Conservation (phyloP, 306 rosid genomes). For the Carpinus viminea region DNA sequence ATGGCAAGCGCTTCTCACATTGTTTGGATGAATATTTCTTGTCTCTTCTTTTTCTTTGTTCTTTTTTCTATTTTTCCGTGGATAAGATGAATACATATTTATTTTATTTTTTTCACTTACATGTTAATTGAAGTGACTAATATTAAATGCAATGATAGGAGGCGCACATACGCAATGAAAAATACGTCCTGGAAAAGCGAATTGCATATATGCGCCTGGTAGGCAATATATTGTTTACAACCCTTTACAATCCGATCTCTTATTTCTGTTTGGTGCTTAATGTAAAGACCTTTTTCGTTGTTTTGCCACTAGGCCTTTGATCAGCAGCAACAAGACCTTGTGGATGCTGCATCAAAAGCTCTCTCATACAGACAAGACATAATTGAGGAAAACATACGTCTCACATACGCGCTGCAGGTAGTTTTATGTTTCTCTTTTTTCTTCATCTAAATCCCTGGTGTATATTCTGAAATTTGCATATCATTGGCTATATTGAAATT, state of each 20-base stretch:
- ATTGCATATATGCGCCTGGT: slow-evolving; percentile 98
- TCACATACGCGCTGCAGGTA: slow-evolving; percentile 67
- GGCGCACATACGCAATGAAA: slow-evolving; percentile 81
- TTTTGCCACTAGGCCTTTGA: slow-evolving; percentile 53
- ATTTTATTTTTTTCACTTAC: slow-evolving; percentile 6
- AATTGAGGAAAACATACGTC: slow-evolving; percentile 95
- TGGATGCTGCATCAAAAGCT: slow-evolving; percentile 67
- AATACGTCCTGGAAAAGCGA: slow-evolving; percentile 85
- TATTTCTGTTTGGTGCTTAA: slow-evolving; percentile 23
- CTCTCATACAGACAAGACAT: slow-evolving; percentile 81
- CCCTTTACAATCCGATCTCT: slow-evolving; percentile 21
- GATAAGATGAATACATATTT: neutral
- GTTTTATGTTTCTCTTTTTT: neutral
- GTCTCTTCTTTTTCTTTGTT: neutral
- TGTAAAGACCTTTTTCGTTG: slow-evolving; percentile 11
- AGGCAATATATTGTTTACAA: slow-evolving; percentile 21
- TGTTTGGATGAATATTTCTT: slow-evolving; percentile 9
- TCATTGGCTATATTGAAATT: neutral
- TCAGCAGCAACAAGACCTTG: slow-evolving; percentile 69
- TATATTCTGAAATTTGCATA: neutral
- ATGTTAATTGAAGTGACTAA: slow-evolving; percentile 24
- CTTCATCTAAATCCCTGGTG: slow-evolving; percentile 19
- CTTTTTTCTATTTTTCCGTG: neutral
- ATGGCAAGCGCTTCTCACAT: slow-evolving; percentile 16
- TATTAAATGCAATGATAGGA: slow-evolving; percentile 49